phyloP scores from a whole-genome alignment of 139 green algal genomes.

The Chlorella sp. region DNA sequence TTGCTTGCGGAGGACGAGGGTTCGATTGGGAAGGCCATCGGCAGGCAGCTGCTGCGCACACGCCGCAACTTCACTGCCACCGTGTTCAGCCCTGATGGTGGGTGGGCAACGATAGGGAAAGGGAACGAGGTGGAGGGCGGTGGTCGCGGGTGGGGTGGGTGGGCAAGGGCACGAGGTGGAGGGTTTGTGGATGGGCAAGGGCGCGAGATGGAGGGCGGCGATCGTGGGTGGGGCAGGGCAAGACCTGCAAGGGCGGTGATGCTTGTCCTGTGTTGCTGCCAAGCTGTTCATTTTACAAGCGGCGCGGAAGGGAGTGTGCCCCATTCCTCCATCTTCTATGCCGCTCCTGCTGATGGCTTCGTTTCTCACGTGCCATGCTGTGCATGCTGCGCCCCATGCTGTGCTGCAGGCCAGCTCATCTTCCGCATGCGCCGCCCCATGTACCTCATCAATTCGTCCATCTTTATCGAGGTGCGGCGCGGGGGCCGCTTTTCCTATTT shows the following conservation, averaged over 20 bases:
- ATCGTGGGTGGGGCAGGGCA: too few relatives aligned
- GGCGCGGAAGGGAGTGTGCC: too few relatives aligned
- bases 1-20: conserved; percentile 78
- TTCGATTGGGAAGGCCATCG: conserved; percentile 75
- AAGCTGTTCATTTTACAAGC: too few relatives aligned
- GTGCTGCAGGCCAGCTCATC: conserved; percentile 63
- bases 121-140: neutral
- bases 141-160: too few relatives aligned
- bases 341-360: neutral
- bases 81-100: conserved; percentile 73
- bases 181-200: too few relatives aligned
- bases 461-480: conserved; percentile 55
- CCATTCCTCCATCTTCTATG: neutral
- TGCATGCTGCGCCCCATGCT: neutral
- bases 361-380: neutral
- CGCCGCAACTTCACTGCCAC: conserved; percentile 81
- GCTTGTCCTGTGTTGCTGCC: too few relatives aligned
- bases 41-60: conserved; percentile 80
- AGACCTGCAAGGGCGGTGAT: too few relatives aligned
- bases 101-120: too few relatives aligned
- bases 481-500: too few relatives aligned
- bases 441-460: conserved; percentile 81
- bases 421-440: conserved; percentile 78
- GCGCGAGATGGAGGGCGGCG: too few relatives aligned
- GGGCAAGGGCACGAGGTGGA: too few relatives aligned